Base-by-base conservation (phyloP, 2,329 filamentous ascomycete species). In the Mycosphaerelloides madeirae region DNA sequence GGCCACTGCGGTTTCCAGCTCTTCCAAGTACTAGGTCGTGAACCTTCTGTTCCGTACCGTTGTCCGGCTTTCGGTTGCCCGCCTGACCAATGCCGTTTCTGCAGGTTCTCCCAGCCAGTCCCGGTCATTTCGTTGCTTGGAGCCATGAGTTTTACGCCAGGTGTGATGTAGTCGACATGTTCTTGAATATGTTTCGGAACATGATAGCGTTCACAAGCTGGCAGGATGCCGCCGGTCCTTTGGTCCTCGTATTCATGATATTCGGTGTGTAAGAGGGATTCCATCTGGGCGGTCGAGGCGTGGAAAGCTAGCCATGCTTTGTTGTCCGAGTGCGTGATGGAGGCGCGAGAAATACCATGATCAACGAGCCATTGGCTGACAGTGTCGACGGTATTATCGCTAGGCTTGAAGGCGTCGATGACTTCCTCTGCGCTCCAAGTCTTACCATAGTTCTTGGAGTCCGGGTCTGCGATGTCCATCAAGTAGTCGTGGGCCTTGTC, bases 241-340 rank as follows among this genome's bases (percentile, higher is more conserved):
- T 50, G 44, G 44, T 70, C 61, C 8, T 63, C 55, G 47, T 65
- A 68, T n/a, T 65, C 44, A 39, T 64, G 65, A 50, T 70, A 71
- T 40, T 69, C 53, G 1, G 68, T 64, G 14, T 58, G 56, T 11
- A 71, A 54, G 11, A 71, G 55, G 3, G 47, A 40, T 43, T 71
- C 67, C 3, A 64, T 53, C 39, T 70, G 67, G 8, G 56, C 49
- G 1, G 63, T 59, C 2, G 61, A 51, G 0, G 64, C 60, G 31
- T 70, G 61, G 38, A 71, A 68, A n/a, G 66, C 60, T 3, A 71
- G 52, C 66, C 67, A 70, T n/a, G 48, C 52, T 8, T 46, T 53
- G 14, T 65, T 65, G 25, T 61, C 55, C 2, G 59, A 56, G 34
- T 64, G 61, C 7, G 53, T 55, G 41, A 65, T 54, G 14, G 13